phyloP scores from a whole-genome alignment of 768 basidiomycete species.

The Epithele typhae region DNA sequence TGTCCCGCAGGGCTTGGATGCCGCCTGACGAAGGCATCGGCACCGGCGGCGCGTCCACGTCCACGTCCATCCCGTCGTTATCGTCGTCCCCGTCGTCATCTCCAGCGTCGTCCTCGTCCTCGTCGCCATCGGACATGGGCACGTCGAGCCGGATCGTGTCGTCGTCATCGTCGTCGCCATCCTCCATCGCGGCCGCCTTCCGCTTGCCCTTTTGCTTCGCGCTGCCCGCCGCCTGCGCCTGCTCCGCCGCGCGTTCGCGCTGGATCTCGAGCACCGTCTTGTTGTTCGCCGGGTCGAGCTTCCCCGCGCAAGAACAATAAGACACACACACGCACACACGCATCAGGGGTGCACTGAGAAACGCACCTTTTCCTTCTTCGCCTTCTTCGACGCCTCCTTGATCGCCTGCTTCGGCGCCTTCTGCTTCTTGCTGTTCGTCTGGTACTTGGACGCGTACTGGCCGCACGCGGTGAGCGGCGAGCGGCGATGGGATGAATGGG shows the following conservation, averaged over 20 bases:
- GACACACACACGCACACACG: not conserved
- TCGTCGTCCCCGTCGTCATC: slow-evolving; percentile 26
- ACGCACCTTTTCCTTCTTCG: slow-evolving; percentile 77
- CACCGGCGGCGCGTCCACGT: slow-evolving; percentile 28
- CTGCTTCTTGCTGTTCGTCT: slow-evolving; percentile 82
- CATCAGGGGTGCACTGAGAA: not conserved
- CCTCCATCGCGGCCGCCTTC: slow-evolving; percentile 29
- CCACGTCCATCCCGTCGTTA: slow-evolving; percentile 26
- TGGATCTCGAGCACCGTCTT: slow-evolving; percentile 75
- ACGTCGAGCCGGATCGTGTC: slow-evolving; percentile 36
- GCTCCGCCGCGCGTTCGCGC: slow-evolving; percentile 41
- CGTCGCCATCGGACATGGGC: slow-evolving; percentile 27
- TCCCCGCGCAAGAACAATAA: not conserved
- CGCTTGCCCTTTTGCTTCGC: slow-evolving; percentile 42
- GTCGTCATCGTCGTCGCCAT: slow-evolving; percentile 27
- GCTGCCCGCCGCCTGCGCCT: slow-evolving; percentile 11
- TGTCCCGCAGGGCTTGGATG: slow-evolving; percentile 61
- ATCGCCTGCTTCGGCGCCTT: slow-evolving; percentile 77
- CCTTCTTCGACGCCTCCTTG: slow-evolving; percentile 87
- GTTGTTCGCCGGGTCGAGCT: slow-evolving; percentile 94
- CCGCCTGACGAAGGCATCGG: slow-evolving; percentile 66
- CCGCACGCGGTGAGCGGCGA: too few species aligned
- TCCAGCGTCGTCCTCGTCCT: slow-evolving; percentile 30
- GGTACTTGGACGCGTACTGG: slow-evolving; percentile 63
- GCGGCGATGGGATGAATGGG: too few species aligned